Percentiles rank a stretch among this genome's conserved stretches.
Conservation (phyloP, 176 grass and related monocot species). For the Avena sativa region DNA sequence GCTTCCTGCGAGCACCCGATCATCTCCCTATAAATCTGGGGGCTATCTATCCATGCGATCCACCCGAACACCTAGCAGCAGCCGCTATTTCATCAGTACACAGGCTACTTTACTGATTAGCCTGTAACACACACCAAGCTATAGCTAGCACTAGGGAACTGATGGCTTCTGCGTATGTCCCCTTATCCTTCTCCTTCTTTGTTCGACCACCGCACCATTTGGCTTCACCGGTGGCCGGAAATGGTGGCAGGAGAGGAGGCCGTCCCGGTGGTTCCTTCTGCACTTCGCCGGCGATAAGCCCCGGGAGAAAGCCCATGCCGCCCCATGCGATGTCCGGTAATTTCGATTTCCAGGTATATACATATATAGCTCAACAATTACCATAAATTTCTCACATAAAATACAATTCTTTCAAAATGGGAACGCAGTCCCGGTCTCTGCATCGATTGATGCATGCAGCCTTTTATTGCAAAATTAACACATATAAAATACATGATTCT, state of each 20-base stretch:
- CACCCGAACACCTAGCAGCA: neutral
- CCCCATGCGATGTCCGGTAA: neutral
- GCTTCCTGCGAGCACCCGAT: neutral
- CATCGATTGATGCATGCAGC: too few species aligned
- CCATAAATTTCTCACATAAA: neutral
- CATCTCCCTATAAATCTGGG: neutral
- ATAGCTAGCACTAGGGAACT: neutral
- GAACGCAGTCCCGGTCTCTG: too few species aligned
- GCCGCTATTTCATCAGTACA: neutral
- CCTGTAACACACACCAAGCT: neutral
- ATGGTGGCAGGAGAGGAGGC: neutral
- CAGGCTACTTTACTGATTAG: neutral
- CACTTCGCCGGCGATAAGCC: neutral
- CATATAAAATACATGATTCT: neutral
- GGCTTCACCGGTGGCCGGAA: neutral
- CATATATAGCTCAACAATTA: neutral
- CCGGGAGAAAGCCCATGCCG: neutral
- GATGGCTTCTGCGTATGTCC: slow-evolving; percentile 18
- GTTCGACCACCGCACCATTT: neutral
- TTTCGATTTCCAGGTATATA: slow-evolving; percentile 18
- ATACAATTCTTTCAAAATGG: neutral
- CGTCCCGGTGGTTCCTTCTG: neutral
- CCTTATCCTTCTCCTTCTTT: neutral
- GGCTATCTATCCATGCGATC: neutral
- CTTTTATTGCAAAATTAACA: too few species aligned